phyloP scores from a whole-genome alignment of 176 grass and related monocot species.

The Poa pratensis region DNA sequence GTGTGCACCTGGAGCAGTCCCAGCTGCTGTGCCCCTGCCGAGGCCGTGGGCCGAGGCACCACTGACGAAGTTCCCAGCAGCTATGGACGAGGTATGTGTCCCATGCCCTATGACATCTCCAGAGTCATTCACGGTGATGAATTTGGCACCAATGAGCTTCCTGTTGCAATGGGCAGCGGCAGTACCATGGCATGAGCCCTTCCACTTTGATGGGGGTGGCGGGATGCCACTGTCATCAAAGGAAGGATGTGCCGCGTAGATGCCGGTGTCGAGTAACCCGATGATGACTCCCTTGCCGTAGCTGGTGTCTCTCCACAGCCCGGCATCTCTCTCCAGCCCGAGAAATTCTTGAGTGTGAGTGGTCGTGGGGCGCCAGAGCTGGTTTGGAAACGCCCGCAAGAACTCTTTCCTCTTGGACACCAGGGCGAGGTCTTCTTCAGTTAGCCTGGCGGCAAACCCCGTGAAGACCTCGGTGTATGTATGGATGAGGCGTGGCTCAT shows the following conservation, averaged over 20 bases:
- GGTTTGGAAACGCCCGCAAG: slow-evolving; percentile 44
- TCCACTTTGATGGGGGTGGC: slow-evolving; percentile 65
- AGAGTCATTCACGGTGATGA: not conserved
- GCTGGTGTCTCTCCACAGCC: slow-evolving; percentile 41
- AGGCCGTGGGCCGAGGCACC: slow-evolving; percentile 36
- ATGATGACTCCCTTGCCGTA: slow-evolving; percentile 55
- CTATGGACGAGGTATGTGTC: slow-evolving; percentile 51
- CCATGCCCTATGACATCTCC: slow-evolving; percentile 51
- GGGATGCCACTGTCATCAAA: slow-evolving; percentile 53
- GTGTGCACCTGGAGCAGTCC: slow-evolving; percentile 55
- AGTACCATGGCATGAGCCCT: slow-evolving; percentile 39
- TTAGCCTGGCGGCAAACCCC: slow-evolving; percentile 50
- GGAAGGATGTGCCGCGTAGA: slow-evolving; percentile 51
- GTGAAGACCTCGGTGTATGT: slow-evolving; percentile 45
- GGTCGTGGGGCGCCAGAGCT: slow-evolving; percentile 35
- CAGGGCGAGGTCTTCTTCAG: slow-evolving; percentile 13
- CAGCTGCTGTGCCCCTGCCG: slow-evolving; percentile 24
- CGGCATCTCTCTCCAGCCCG: not conserved
- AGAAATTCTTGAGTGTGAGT: slow-evolving; percentile 52
- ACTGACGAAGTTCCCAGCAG: slow-evolving; percentile 45
- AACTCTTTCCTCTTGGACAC: slow-evolving; percentile 48
- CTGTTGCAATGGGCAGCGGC: slow-evolving; percentile 43
- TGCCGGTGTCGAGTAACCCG: slow-evolving; percentile 57
- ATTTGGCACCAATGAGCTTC: slow-evolving; percentile 55
- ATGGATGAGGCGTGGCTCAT: slow-evolving; percentile 26